Conservation (phyloP, 2,329 filamentous ascomycete species). For the Didymella keratinophila region DNA sequence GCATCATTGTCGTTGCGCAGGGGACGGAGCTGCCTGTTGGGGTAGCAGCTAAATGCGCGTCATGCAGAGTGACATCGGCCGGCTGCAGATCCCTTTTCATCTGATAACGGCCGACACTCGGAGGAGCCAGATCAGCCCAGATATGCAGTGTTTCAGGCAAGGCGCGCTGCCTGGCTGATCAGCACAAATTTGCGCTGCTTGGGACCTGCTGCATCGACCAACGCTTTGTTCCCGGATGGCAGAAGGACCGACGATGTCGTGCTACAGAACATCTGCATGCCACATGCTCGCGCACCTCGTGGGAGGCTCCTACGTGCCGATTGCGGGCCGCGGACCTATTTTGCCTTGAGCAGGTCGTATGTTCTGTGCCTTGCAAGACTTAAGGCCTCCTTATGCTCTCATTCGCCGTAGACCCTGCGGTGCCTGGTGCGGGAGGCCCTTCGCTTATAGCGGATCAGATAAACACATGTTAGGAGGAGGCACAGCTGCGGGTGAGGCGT, state of each 20-base stretch:
- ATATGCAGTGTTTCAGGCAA: neutral
- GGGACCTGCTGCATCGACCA: constrained; percentile 20
- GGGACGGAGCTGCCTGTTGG: constrained; percentile 31
- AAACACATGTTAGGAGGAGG: constrained; percentile 26
- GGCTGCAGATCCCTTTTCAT: constrained; percentile 32
- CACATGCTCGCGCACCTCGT: constrained; percentile 13
- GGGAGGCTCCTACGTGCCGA: constrained; percentile 16
- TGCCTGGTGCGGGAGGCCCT: constrained; percentile 7
- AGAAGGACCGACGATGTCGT: constrained; percentile 22
- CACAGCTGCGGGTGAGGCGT: constrained; percentile 13
- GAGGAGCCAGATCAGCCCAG: constrained; percentile 22
- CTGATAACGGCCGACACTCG: constrained; percentile 45
- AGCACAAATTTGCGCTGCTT: constrained; percentile 16
- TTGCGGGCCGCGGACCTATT: constrained; percentile 8
- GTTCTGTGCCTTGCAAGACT: neutral
- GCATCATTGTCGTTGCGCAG: constrained; percentile 18
- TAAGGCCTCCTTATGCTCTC: neutral
- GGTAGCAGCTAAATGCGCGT: constrained; percentile 20
- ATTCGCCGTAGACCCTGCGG: neutral
- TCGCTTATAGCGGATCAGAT: constrained; percentile 40
- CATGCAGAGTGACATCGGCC: constrained; percentile 38
- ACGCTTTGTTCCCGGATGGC: constrained; percentile 10
- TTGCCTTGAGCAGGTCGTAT: neutral
- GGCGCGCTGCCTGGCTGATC: constrained; percentile 7
- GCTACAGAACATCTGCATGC: constrained; percentile 12